A percentile compares a stretch with the other conserved stretches of the same genome.
Evolutionary conservation across 169 alveolate genomes (phyloP).

Genomic region (Cyclospora cayetanensis): DNA sequence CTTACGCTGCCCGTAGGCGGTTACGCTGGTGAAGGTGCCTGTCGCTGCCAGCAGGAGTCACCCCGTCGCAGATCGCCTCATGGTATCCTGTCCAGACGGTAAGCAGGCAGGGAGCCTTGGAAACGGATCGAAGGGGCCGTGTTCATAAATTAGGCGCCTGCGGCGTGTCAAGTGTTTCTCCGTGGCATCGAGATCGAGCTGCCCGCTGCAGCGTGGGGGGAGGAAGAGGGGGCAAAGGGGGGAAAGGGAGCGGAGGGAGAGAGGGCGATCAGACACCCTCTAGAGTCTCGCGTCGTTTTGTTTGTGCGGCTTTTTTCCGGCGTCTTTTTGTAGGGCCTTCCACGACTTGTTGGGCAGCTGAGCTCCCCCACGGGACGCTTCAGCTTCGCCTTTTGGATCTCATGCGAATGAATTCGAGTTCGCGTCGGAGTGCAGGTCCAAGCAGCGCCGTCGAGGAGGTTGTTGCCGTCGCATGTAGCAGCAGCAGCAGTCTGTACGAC

Average conservation of each 20-base stretch:
- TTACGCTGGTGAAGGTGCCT: not conserved
- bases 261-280: not conserved
- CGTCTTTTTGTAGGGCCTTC: not conserved
- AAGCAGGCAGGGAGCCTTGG: no score
- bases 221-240: no score
- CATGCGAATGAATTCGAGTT: not conserved
- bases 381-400: not conserved
- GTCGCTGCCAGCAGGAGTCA: not conserved
- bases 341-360: not conserved
- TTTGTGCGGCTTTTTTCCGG: not conserved
- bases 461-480: not conserved
- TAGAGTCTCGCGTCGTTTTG: not conserved
- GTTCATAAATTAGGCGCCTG: no score
- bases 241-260: not conserved
- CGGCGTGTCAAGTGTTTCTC: no score
- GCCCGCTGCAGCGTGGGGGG: no score
- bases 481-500: not conserved
- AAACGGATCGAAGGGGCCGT: no score
- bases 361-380: not conserved
- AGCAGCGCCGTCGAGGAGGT: not conserved
- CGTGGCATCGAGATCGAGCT: no score
- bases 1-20: slow-evolving; percentile 33
- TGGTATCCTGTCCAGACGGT: slow-evolving; percentile 24
- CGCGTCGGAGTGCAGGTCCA: not conserved
- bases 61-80: not conserved